A percentile compares a stretch with the other conserved stretches of the same genome.
phyloP scores from a whole-genome alignment of 306 rosid genomes.

The Gynostemma pentaphyllum region DNA sequence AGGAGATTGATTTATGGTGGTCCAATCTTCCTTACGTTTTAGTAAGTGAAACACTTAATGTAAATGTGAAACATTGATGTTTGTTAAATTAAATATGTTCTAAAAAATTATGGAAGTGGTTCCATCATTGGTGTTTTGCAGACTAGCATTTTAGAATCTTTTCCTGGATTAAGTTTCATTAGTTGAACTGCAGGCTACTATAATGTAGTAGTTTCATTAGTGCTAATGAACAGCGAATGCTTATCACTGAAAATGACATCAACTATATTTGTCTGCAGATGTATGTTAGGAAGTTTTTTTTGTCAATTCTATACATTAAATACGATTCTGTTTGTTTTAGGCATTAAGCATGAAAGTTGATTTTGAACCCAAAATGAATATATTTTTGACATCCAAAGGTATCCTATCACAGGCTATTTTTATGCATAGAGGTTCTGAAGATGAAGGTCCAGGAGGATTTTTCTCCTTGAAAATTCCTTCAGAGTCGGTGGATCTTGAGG shows the following conservation, averaged over 20 bases:
- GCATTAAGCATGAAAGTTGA: neutral
- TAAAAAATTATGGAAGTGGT: neutral
- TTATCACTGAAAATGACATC: too few relatives aligned
- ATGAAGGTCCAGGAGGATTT: constrained; percentile 43
- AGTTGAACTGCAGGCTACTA: too few relatives aligned
- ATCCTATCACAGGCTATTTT: constrained; percentile 41
- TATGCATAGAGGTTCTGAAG: constrained; percentile 42
- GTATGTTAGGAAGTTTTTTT: too few relatives aligned
- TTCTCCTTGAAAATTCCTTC: constrained; percentile 35
- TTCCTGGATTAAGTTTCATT: too few relatives aligned
- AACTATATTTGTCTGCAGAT: too few relatives aligned
- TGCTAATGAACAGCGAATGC: too few relatives aligned
- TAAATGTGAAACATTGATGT: neutral
- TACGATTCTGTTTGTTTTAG: neutral
- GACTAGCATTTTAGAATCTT: neutral
- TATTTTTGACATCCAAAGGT: neutral
- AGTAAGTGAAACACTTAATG: constrained; percentile 29
- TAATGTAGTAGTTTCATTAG: too few relatives aligned
- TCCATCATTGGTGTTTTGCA: neutral
- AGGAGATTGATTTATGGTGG: constrained; percentile 56
- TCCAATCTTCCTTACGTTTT: constrained; percentile 63
- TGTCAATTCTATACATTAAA: neutral
- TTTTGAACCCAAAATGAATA: neutral
- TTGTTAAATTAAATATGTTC: neutral
- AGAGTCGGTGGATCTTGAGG: constrained; percentile 21